Conservation (phyloP, 495 filamentous ascomycete species). For the Podospora tetraspora region DNA sequence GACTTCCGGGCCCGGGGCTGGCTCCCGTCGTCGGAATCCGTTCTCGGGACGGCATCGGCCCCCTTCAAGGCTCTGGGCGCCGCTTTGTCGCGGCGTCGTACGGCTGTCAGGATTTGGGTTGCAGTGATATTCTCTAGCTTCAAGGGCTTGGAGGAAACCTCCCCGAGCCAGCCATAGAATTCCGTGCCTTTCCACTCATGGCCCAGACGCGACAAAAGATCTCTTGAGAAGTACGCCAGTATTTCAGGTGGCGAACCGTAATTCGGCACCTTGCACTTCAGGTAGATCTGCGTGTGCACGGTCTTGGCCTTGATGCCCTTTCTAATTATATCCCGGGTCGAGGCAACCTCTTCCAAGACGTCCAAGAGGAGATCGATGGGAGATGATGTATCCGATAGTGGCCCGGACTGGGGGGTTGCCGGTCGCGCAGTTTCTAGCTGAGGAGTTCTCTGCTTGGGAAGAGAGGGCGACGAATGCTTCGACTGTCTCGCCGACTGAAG, state of each 20-base stretch:
- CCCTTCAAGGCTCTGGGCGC: slow-evolving; percentile 4
- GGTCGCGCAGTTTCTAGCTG: neutral
- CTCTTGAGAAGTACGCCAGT: slow-evolving; percentile 32
- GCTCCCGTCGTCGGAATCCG: slow-evolving; percentile 8
- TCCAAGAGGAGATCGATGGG: slow-evolving; percentile 11
- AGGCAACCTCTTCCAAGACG: slow-evolving; percentile 5
- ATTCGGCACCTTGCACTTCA: slow-evolving; percentile 31
- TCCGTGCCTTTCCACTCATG: slow-evolving; percentile 28
- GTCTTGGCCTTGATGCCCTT: slow-evolving; percentile 2
- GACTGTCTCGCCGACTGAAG: neutral
- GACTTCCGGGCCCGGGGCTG: slow-evolving; percentile 24
- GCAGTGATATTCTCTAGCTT: slow-evolving; percentile 18
- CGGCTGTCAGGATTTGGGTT: slow-evolving; percentile 24
- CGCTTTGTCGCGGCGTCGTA: slow-evolving; percentile 28
- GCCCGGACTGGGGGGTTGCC: neutral
- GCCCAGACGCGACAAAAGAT: slow-evolving; percentile 25
- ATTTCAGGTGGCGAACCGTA: slow-evolving; percentile 22
- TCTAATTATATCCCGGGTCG: slow-evolving; percentile 10
- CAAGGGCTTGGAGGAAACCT: slow-evolving; percentile 16
- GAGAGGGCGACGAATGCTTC: neutral
- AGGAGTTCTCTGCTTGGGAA: neutral
- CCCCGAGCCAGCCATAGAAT: slow-evolving; percentile 27
- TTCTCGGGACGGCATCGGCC: slow-evolving; percentile 10
- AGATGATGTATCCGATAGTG: neutral
- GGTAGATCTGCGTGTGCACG: slow-evolving; percentile 23